Percentiles rank a stretch among this genome's conserved stretches.
These are phyloP conservation scores for Coemansia sp. DNA, from an alignment of 192 early-diverging fungal species.

Conservation along the genomic window DNA sequence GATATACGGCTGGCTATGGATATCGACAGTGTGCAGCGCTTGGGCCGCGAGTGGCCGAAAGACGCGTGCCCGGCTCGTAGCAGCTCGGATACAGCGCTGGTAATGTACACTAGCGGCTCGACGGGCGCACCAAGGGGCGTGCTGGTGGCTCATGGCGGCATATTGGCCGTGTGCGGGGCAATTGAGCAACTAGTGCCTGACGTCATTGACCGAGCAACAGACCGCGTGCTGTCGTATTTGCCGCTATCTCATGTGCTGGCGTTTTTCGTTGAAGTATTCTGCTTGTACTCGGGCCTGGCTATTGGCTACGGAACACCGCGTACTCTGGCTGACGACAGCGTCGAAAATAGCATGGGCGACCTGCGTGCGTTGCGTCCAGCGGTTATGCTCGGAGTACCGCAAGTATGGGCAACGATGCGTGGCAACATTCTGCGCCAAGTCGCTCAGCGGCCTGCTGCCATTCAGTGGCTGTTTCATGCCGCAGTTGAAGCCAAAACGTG, in stretches of 20 bases:
- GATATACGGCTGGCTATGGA: neutral
- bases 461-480: conserved; percentile 72
- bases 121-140: conserved; percentile 95
- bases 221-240: conserved; percentile 76
- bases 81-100: conserved; percentile 67
- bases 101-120: conserved; percentile 91
- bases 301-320: conserved; percentile 70
- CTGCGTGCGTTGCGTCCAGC: conserved; percentile 73
- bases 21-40: neutral
- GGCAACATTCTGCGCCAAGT: conserved; percentile 77
- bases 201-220: conserved; percentile 55
- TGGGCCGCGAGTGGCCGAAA: conserved; percentile 65
- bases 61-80: conserved; percentile 68
- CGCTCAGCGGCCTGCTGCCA: conserved; percentile 49
- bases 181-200: conserved; percentile 45
- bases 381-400: conserved; percentile 81
- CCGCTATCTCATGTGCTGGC: conserved; percentile 91
- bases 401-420: conserved; percentile 86
- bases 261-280: conserved; percentile 77
- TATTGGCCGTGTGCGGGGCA: conserved; percentile 69
- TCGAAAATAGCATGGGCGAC: conserved; percentile 74
- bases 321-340: conserved; percentile 74
- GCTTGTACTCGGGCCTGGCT: conserved; percentile 67
- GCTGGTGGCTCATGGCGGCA: conserved; percentile 77
- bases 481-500: conserved; percentile 73